These are phyloP conservation scores for Waltergamsia citrina DNA, from an alignment of 2,329 filamentous ascomycete species.

Conservation along the genomic window DNA sequence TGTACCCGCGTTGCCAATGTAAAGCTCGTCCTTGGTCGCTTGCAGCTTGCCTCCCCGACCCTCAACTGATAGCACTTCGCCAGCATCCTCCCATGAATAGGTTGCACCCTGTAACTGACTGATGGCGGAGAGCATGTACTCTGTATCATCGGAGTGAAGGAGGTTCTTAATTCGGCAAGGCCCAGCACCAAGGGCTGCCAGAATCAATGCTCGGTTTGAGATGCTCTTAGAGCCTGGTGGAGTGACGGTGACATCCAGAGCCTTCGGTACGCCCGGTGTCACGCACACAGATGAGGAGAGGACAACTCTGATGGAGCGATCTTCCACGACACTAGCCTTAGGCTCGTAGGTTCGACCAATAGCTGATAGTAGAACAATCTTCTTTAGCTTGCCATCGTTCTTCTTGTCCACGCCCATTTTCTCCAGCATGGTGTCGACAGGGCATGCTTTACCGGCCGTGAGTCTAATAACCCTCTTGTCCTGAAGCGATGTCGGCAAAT, in stretches of 20 bases:
- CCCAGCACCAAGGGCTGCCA: constrained; percentile 82
- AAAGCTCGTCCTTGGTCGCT: constrained; percentile 69
- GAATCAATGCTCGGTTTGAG: constrained; percentile 88
- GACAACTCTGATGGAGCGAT: constrained; percentile 72
- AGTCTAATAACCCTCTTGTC: constrained; percentile 76
- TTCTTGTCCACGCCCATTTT: constrained; percentile 99
- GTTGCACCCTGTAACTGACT: constrained; percentile 74
- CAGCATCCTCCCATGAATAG: constrained; percentile 89
- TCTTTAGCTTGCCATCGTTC: constrained; percentile 91
- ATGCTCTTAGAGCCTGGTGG: constrained; percentile 97
- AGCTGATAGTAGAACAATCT: constrained; percentile 82
- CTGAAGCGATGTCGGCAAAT: constrained; percentile 72
- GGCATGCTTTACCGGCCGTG: constrained; percentile 79
- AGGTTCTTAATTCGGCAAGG: constrained; percentile 85
- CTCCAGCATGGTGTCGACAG: constrained; percentile 72
- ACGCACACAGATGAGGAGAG: constrained; percentile 73
- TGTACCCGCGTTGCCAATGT: constrained; percentile 93
- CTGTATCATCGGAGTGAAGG: constrained; percentile 91
- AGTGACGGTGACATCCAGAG: constrained; percentile 63
- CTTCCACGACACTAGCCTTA: constrained; percentile 81
- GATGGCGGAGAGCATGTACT: constrained; percentile 95
- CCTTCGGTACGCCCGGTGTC: constrained; percentile 57
- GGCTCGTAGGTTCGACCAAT: constrained; percentile 85
- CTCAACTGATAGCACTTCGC: constrained; percentile 80
- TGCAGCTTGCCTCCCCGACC: constrained; percentile 82